Conservation (phyloP, 331 rosid species). For the Rhamnella rubrinervis region DNA sequence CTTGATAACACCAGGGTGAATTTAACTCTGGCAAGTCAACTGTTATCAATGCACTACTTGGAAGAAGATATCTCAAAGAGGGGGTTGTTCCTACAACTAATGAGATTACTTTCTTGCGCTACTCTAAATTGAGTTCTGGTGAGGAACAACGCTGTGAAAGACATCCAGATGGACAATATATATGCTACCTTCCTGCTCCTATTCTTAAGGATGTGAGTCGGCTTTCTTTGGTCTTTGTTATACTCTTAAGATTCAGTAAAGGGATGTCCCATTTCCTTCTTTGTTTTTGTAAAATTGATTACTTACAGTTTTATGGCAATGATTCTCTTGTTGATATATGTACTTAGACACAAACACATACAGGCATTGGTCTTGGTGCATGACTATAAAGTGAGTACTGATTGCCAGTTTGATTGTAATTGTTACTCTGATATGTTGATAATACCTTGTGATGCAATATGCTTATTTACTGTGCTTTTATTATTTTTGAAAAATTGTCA, state of each 20-base stretch:
- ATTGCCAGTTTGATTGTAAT: no score
- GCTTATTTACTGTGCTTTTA: not conserved
- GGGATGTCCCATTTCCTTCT: not conserved
- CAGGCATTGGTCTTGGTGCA: not conserved
- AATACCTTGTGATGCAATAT: not conserved
- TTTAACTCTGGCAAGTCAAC: slow-evolving; percentile 98
- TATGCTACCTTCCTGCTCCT: slow-evolving; percentile 91
- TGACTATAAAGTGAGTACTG: not conserved
- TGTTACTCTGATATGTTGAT: not conserved
- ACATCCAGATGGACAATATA: slow-evolving; percentile 90
- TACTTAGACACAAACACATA: not conserved
- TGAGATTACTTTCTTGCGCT: slow-evolving; percentile 57
- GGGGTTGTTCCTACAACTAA: slow-evolving; percentile 71
- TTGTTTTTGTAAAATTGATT: not conserved
- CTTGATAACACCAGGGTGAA: slow-evolving; percentile 67
- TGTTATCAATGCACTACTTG: slow-evolving; percentile 95
- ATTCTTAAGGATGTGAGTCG: slow-evolving; percentile 82
- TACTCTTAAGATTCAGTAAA: slow-evolving; percentile 5
- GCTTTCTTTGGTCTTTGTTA: not conserved
- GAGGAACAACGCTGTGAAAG: slow-evolving; percentile 69
- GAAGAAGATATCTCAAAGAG: slow-evolving; percentile 63
- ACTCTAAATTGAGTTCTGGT: slow-evolving; percentile 34
- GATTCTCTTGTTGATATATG: not conserved
- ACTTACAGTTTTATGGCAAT: not conserved
- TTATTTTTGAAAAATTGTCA: not conserved